Conservation (phyloP, 2,329 filamentous ascomycete species). For the Colletotrichum zoysiae region DNA sequence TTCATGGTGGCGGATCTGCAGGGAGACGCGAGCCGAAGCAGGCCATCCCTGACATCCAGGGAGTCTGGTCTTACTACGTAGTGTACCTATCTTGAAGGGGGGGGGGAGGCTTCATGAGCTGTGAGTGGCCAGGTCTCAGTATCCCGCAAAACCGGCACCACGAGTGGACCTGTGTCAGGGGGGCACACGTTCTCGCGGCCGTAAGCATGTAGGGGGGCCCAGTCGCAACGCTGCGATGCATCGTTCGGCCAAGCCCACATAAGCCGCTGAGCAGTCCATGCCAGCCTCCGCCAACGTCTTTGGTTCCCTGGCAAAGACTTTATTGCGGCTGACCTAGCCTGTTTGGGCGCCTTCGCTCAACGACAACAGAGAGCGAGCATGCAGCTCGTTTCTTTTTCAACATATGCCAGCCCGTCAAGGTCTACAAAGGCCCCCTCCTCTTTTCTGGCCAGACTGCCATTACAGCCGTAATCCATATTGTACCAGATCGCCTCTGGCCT, state of each 20-base stretch:
- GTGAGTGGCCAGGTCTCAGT: slow-evolving; percentile 35
- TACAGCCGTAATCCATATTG: not conserved
- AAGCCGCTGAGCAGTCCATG: slow-evolving; percentile 31
- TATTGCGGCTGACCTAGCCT: slow-evolving; percentile 34
- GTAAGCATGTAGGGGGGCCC: not conserved
- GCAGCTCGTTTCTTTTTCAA: slow-evolving; percentile 30
- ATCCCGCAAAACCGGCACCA: slow-evolving; percentile 27
- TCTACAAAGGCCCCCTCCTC: slow-evolving; percentile 5
- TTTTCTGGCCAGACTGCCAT: not conserved
- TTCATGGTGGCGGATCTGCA: slow-evolving; percentile 31
- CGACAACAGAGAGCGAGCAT: slow-evolving; percentile 35
- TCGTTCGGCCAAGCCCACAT: slow-evolving; percentile 29
- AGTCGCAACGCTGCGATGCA: slow-evolving; percentile 35
- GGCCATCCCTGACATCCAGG: slow-evolving; percentile 19
- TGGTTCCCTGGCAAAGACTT: not conserved
- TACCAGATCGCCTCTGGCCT: not conserved
- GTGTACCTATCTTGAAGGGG: not conserved
- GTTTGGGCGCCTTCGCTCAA: slow-evolving; percentile 32
- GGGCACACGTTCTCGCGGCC: slow-evolving; percentile 15
- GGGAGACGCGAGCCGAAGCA: slow-evolving; percentile 31
- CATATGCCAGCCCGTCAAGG: slow-evolving; percentile 11
- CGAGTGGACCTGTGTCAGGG: slow-evolving; percentile 27
- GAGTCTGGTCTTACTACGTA: not conserved
- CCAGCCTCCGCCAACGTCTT: slow-evolving; percentile 12
- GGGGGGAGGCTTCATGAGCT: not conserved